A percentile compares a stretch with the other conserved stretches of the same genome.
Conservation (phyloP, 352 stramenopile genomes). For the Phytophthora europaea region DNA sequence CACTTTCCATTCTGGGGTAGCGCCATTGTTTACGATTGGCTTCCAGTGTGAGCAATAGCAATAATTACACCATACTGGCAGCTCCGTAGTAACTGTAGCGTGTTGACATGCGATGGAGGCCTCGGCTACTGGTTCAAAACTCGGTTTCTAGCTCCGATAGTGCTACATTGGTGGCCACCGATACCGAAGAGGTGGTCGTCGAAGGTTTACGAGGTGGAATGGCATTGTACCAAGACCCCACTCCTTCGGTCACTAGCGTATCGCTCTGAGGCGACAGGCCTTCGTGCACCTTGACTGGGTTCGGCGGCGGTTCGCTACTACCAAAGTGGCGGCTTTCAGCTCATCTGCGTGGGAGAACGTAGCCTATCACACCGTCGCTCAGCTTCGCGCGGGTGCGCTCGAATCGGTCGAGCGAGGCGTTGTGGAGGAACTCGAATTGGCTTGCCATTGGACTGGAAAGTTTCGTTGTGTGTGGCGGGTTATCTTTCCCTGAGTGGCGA, state of each 20-base stretch:
- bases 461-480: not conserved
- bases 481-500: too few species aligned
- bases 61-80: too few species aligned
- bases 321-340: not conserved
- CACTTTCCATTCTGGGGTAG: too few species aligned
- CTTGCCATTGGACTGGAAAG: conserved; percentile 17
- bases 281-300: not conserved
- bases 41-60: too few species aligned
- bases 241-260: not conserved
- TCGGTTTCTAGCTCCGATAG: not conserved
- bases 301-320: not conserved
- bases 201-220: not conserved
- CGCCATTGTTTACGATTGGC: too few species aligned
- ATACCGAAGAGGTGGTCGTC: not conserved
- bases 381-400: not conserved
- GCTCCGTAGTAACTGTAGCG: too few species aligned
- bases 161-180: not conserved
- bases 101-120: not conserved
- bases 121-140: not conserved
- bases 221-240: too few species aligned
- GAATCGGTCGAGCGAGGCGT: not conserved
- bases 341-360: conserved; percentile 6
- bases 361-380: conserved; percentile 16
- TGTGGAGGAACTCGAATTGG: conserved; percentile 1
- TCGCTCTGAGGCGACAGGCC: not conserved